Base-by-base conservation (phyloP, 1,284 basidiomycete species). In the Anthracocystis walkeri region DNA sequence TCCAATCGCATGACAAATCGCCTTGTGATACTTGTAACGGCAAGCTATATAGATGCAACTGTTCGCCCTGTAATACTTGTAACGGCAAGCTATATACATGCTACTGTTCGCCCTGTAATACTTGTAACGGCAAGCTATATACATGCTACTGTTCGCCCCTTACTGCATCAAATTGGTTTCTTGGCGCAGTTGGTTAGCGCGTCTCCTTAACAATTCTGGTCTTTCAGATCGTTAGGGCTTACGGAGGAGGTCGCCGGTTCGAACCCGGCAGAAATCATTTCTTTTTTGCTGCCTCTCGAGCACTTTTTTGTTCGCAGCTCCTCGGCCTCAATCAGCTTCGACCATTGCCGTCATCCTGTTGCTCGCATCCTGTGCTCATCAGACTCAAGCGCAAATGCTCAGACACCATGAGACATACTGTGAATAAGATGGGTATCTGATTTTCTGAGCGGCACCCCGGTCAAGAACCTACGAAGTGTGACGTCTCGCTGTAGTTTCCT, bases 161-260 rank as follows among this genome's bases (percentile, higher is more conserved):
- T 7, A 7, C 10, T 4, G 14, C 40, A 31, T n/a, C 16, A 29
- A 45, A 20, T 41, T n/a, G 50, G 72, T 75, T 75, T 75, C 72
- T 65, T 75, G 72, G 72, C 72, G 72, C 72, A 75, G 72, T 70
- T 75, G 72, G 72, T 70, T 75, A 75, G 72, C 72, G 72, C 66
- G 72, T 75, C 72, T 75, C 72, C 72, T 75, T 75, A 75, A 75
- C 72, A 75, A 59, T 61, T 68, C 60, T 41, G 65, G 16, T 72
- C 49, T 38, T 16, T 48, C 51, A 31, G 62, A 65, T 65, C 55
- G 66, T 75, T 75, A 63, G 50, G 63, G 65, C 61, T 67, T 63
- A 63, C 72, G 72, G 72, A 75, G 72, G 72, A 75, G 73, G 73
- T 70, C 73, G 73, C 67, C 64, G 73, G 73, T 75, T 75, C 73